phyloP scores from a whole-genome alignment of 164 flowering plant genomes.

The Magnolia officinalis region DNA sequence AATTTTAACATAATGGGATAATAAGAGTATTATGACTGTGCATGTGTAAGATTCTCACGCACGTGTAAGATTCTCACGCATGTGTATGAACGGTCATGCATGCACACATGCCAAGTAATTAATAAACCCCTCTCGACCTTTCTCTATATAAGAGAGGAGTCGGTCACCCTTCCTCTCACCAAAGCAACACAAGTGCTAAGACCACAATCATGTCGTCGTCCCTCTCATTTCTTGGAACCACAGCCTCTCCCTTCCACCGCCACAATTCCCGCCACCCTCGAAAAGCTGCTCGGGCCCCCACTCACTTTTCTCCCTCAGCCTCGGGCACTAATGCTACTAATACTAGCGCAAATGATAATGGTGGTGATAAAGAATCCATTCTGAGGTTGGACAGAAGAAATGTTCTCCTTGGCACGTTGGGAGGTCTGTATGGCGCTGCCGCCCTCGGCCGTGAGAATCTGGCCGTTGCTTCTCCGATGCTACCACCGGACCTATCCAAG shows the following conservation, averaged over 20 bases:
- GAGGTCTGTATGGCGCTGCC: constrained; percentile 10
- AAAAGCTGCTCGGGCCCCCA: not conserved
- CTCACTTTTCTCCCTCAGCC: not conserved
- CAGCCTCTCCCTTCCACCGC: not conserved
- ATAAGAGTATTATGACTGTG: too few species aligned
- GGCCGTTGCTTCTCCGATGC: not conserved
- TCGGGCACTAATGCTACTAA: not conserved
- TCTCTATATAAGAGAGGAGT: too few species aligned
- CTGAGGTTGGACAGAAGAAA: not conserved
- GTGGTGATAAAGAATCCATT: not conserved
- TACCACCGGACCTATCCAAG: constrained; percentile 7
- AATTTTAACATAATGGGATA: too few species aligned
- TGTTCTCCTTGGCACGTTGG: constrained; percentile 3
- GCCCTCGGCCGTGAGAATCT: not conserved
- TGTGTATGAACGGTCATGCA: too few species aligned
- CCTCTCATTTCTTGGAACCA: too few species aligned
- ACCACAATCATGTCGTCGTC: too few species aligned
- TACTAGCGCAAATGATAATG: not conserved
- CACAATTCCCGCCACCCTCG: not conserved
- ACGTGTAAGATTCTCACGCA: too few species aligned
- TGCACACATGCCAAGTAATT: too few species aligned
- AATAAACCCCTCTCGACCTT: not conserved
- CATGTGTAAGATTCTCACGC: too few species aligned
- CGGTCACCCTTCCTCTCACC: too few species aligned
- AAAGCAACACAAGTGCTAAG: too few species aligned